Base-by-base conservation (phyloP, 208 protist genomes). In the Wallacemonas sp. region DNA sequence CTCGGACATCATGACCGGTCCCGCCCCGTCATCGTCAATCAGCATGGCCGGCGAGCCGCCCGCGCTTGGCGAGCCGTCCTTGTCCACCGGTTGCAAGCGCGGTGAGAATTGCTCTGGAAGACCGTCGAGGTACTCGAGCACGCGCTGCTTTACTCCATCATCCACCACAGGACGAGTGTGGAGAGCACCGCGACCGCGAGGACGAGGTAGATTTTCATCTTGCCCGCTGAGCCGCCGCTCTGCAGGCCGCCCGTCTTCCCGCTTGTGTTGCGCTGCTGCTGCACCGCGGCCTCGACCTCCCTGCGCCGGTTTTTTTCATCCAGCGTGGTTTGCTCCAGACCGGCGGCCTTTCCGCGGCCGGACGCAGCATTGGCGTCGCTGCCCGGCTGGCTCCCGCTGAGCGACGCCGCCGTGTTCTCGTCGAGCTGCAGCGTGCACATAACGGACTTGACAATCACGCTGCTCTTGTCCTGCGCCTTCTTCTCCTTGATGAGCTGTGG, bases 401-500 rank as follows among this genome's bases (percentile, higher is more conserved):
- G 31, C 11, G 52, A 59, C 31, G 52, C 52, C 31, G 52, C 52
- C 31, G 52, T 59, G 16, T 3, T 42, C 32, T 59, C 52, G 20
- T 59, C 52, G 29, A 59, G 52, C 52, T 59, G 52, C 52, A 59
- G 52, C 32, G 52, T 44, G 52, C 52, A 59, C 52, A 42, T 59
- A 3, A 59, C 52, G n/a, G 52, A 59, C 52, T 59, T 59, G 31
- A 59, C 52, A 23, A 41, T 25, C 23, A 92, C 85, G 16, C 63
- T 65, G 7, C 55, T 59, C 5, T 74, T 44, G 52, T 87, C 74
- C 1, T 50, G 73, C 41, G 67, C 65, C 61, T 91, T 91, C 57
- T 82, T 83, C 22, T 79, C 77, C 65, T 92, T 86, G 54, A 94
- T 82, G 48, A 95, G 46, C 42, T 65, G 69, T 1, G 80, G 68